These are phyloP conservation scores for Populus hybrid DNA, from an alignment of 441 rosid genomes.

Conservation along the genomic window DNA sequence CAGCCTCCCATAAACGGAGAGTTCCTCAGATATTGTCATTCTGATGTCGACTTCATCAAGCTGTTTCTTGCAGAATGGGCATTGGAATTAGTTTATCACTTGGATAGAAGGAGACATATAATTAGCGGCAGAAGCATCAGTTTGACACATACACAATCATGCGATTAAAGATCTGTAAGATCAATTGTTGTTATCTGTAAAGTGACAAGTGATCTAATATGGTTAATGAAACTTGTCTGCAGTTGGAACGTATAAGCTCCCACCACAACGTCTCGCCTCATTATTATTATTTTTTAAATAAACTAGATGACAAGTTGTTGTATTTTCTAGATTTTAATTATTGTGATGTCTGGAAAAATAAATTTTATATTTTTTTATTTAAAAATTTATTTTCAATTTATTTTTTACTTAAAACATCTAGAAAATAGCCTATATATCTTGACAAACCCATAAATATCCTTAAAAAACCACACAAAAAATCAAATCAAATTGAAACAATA, in stretches of 20 bases:
- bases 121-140: background rate
- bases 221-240: slow-evolving; percentile 52
- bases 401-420: too few relatives aligned
- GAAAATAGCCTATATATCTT: too few relatives aligned
- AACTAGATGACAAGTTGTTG: too few relatives aligned
- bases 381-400: too few relatives aligned
- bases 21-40: slow-evolving; percentile 87
- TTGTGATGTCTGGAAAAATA: too few relatives aligned
- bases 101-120: background rate
- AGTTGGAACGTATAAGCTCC: slow-evolving; percentile 90
- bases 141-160: background rate
- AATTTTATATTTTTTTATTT: too few relatives aligned
- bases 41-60: slow-evolving; percentile 98
- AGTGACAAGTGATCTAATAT: background rate
- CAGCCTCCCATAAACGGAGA: slow-evolving; percentile 85
- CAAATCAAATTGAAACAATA: too few relatives aligned
- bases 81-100: background rate
- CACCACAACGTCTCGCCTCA: slow-evolving; percentile 14
- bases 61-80: slow-evolving; percentile 38
- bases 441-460: too few relatives aligned
- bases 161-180: background rate
- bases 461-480: too few relatives aligned
- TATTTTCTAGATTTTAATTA: too few relatives aligned
- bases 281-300: too few relatives aligned
- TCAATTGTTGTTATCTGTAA: too few relatives aligned